These are phyloP conservation scores for Didymella pomorum DNA, from an alignment of 2,329 filamentous ascomycete species.

Conservation along the genomic window DNA sequence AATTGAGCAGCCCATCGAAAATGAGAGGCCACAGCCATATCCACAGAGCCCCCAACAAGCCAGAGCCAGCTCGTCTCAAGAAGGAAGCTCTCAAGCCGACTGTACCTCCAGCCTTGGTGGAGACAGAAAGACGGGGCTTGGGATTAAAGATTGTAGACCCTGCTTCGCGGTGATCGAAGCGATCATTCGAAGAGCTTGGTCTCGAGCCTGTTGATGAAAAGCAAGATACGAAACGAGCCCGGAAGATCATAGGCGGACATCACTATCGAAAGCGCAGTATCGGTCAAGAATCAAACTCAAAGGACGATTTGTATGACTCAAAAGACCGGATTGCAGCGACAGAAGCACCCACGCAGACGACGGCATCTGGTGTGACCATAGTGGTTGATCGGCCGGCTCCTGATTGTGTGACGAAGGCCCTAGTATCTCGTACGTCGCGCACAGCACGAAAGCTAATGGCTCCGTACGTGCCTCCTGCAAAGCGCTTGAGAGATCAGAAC, in stretches of 20 bases:
- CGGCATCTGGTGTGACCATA: no score
- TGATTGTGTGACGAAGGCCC: not conserved
- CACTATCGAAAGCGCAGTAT: not conserved
- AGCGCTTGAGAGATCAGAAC: not conserved
- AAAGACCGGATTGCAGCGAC: not conserved
- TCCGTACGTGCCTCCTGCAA: conserved; percentile 14
- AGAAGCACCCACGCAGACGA: not conserved
- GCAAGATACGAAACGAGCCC: not conserved
- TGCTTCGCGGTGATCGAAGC: not conserved
- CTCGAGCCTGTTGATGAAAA: not conserved
- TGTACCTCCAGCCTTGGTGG: no score
- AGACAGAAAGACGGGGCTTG: not conserved
- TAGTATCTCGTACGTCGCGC: not conserved
- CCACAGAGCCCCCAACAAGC: not conserved
- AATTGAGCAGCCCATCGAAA: not conserved
- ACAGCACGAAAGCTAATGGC: not conserved
- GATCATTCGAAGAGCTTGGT: not conserved
- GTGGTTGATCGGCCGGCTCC: not conserved
- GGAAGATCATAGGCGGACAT: not conserved
- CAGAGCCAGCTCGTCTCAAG: not conserved
- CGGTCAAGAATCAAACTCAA: not conserved
- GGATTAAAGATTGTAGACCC: not conserved
- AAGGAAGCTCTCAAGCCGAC: not conserved
- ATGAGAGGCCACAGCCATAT: not conserved
- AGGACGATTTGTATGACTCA: not conserved